A percentile compares a stretch with the other conserved stretches of the same genome.
phyloP scores from a whole-genome alignment of 2,329 filamentous ascomycete species.

The Proliferodiscus dingleyae region DNA sequence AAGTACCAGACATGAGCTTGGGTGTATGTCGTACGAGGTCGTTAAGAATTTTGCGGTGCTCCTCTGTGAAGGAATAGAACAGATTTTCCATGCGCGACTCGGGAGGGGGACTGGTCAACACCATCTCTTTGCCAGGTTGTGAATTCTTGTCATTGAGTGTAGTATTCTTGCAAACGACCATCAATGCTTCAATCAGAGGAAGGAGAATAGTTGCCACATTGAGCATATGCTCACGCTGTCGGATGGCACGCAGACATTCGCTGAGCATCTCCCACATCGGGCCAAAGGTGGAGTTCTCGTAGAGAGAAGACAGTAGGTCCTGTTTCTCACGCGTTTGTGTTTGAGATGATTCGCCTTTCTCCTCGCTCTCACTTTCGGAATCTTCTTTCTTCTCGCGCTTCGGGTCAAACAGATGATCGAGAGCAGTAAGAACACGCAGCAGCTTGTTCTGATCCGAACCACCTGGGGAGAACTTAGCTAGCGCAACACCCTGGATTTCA shows the following conservation, averaged over 20 bases:
- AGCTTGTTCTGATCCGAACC: constrained; percentile 97
- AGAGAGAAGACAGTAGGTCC: constrained; percentile 79
- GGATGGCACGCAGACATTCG: constrained; percentile 80
- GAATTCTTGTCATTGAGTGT: constrained; percentile 43
- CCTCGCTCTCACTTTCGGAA: constrained; percentile 45
- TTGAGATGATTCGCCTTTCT: constrained; percentile 48
- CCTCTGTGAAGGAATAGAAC: constrained; percentile 97
- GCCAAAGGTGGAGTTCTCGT: constrained; percentile 85
- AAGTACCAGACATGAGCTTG: constrained; percentile 97
- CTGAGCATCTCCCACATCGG: constrained; percentile 91
- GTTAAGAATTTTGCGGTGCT: constrained; percentile 95
- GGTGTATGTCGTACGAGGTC: constrained; percentile 96
- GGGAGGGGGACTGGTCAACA: constrained; percentile 69
- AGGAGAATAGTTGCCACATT: constrained; percentile 95
- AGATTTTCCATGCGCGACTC: constrained; percentile 80
- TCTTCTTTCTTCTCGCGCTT: constrained; percentile 54
- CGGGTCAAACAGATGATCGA: constrained; percentile 92
- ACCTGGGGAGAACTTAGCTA: constrained; percentile 92
- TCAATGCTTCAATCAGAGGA: constrained; percentile 90
- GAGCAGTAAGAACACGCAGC: constrained; percentile 81
- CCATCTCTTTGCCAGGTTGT: constrained; percentile 58
- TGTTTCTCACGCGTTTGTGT: constrained; percentile 62
- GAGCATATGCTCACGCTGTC: constrained; percentile 89
- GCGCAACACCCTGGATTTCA: constrained; percentile 89
- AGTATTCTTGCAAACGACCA: constrained; percentile 99